phyloP scores from a whole-genome alignment of 2,329 filamentous ascomycete species.

The Pseudogymnoascus sp. region DNA sequence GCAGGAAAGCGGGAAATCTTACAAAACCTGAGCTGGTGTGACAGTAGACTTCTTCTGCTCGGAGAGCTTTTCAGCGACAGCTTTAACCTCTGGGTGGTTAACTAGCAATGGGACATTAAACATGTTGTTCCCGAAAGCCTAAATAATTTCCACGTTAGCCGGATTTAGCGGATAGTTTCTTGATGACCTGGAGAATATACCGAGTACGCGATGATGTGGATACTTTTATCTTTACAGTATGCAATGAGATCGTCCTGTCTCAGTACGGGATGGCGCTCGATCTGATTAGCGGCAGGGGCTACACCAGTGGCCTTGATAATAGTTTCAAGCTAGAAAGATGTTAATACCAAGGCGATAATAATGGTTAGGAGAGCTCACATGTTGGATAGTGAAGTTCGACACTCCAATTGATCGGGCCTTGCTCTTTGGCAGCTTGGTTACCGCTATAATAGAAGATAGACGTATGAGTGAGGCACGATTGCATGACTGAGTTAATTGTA shows the following conservation, averaged over 20 bases:
- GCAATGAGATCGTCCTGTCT: slow-evolving; percentile 49
- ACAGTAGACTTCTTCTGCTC: slow-evolving; percentile 36
- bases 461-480: slow-evolving; percentile 20
- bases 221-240: slow-evolving; percentile 53
- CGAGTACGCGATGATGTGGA: slow-evolving; percentile 60
- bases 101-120: slow-evolving; percentile 42
- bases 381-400: slow-evolving; percentile 61
- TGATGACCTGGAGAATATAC: slow-evolving; percentile 46
- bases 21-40: slow-evolving; percentile 36
- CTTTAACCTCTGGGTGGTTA: slow-evolving; percentile 47
- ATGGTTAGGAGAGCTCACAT: slow-evolving; percentile 17
- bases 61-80: slow-evolving; percentile 42
- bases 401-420: slow-evolving; percentile 62
- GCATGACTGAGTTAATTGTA: background rate
- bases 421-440: slow-evolving; percentile 49
- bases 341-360: background rate
- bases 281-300: slow-evolving; percentile 55
- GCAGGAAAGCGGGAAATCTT: background rate
- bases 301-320: slow-evolving; percentile 50
- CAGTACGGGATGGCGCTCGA: slow-evolving; percentile 60
- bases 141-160: slow-evolving; percentile 13
- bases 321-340: slow-evolving; percentile 36
- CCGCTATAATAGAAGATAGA: slow-evolving; percentile 21
- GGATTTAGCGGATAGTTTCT: slow-evolving; percentile 34
- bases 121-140: slow-evolving; percentile 36